Evolutionary conservation across 441 rosid species (phyloP), one percentile per base, ranked within the genome.

Genomic region (Croton setiger): DNA sequence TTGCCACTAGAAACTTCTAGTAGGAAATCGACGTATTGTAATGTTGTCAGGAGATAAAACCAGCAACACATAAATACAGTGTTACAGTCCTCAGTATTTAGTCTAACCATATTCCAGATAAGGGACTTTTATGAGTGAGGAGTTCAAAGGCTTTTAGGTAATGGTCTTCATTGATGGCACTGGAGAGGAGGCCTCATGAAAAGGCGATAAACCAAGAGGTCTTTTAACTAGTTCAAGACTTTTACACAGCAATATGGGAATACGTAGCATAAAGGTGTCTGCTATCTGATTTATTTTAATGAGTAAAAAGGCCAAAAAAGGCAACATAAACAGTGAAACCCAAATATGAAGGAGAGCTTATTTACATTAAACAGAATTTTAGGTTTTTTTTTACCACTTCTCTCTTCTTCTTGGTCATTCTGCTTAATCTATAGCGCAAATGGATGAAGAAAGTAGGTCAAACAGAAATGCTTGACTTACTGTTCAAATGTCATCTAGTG

Each of bases 91-190:
- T 20, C 37, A 54, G 31, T 20, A 39, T 33, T 35, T 51, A 47
- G 14, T 21, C 27, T 54, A 41, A 23, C 60, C 60, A 36, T 53
- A 66, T 66, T 53, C 66, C 44, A 60, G n/a, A 36, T 10, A 12
- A 3, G 44, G 27, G 37, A 56, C 37, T 56, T 21, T 4, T 14
- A 21, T 0, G 9, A 58, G 23, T 41, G 17, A 27, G 43, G 39
- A 56, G n/a, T 43, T 60, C 23, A 48, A 21, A 54, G 13, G 10
- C 2, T 6, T 68, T 49, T 12, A 48, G 6, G 8, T 14, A 9
- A 43, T 15, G 2, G 43, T 10, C 15, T 43, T 43, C 39, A 43
- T 17, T 53, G 27, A 63, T 17, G 21, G 14, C 14, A 44, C 23
- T 13, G 0, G n/a, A 13, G 36, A 10, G 0, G n/a, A 13, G 36